These are phyloP conservation scores for Mercurialis annua DNA, from an alignment of 345 rosid species.

Conservation along the genomic window DNA sequence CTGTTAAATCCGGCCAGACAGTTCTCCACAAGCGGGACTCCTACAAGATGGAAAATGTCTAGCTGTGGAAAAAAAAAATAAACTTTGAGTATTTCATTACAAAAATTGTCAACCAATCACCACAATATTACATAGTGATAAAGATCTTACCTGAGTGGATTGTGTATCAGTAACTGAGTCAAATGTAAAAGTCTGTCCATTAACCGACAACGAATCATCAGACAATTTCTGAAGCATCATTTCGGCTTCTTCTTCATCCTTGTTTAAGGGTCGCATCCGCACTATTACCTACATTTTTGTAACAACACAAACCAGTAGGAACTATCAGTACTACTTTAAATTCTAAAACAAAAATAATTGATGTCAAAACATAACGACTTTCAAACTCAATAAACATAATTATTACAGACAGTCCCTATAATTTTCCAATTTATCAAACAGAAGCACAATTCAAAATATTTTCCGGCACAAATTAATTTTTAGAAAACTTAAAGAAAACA, in stretches of 20 bases:
- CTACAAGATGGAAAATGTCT: conserved; percentile 81
- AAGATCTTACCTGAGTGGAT: conserved; percentile 60
- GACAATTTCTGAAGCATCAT: conserved; percentile 60
- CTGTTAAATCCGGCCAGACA: conserved; percentile 97
- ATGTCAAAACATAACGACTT: conserved; percentile 2
- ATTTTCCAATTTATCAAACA: not conserved
- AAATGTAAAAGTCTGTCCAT: conserved; percentile 78
- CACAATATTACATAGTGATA: not conserved
- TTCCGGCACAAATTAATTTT: not conserved
- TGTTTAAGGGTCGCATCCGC: conserved; percentile 75
- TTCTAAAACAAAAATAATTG: not conserved
- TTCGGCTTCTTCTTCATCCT: conserved; percentile 76
- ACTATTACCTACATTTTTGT: conserved; percentile 61
- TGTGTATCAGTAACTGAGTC: conserved; percentile 80
- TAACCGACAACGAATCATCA: conserved; percentile 57
- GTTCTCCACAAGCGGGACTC: conserved; percentile 88
- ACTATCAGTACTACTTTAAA: not conserved
- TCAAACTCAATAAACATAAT: not conserved
- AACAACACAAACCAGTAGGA: not conserved
- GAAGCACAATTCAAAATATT: not conserved
- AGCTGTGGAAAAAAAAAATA: conserved; percentile 37
- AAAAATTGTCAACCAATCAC: not conserved
- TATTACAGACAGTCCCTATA: too few species aligned
- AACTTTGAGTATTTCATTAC: conserved; percentile 9
- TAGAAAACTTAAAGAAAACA: not conserved